Base-by-base conservation (phyloP, 352 stramenopile genomes). In the Globisporangium polare region DNA sequence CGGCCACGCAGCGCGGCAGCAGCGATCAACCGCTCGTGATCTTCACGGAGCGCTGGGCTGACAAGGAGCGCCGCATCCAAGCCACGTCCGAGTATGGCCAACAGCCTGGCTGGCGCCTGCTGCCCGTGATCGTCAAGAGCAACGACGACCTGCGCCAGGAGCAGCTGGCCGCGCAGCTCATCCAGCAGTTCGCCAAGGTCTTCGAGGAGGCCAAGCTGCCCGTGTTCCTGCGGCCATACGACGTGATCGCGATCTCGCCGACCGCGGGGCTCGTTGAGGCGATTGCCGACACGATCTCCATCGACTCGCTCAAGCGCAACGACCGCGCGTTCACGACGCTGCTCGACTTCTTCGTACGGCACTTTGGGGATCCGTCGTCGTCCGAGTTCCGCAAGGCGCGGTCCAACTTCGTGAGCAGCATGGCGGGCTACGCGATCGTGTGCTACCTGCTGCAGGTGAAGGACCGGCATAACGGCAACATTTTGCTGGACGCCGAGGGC, bases 61-160 rank as follows among this genome's bases (percentile, higher is more conserved):
- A 97, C 31, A 98, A 98, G 60, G 92, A 97, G 65, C 84, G 77
- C n/a, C 86, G 96, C 8, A 80, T 99, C 43, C 84, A 93, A 49
- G 76, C 75, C 15, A 88, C 75, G 17, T 98, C 90, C 54, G 77
- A 83, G n/a, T 91, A 92, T 68, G 92, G 90, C 35, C 69, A 82
- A 0, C 72, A 85, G 24, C 78, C 90, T 6, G 89, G 87, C 22
- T 99, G 92, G 90, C 83, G 96, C 31, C 74, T 98, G 39, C 69
- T 94, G 22, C 88, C 89, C 39, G 92, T 99, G 59, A 99, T 99
- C 72, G 88, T 99, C 18, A 99, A 99, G 76, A 98, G 90, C 45
- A 98, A 99, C 63, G 97, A 99, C 68, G 97, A 99, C 68, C 69
- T 99, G 27, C 80, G 97, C 18, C 97, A 99, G 72, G 97, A 99